Evolutionary conservation across 371 early-diverging fungal species (phyloP).

Genomic region (Rhizopus stolonifer): DNA sequence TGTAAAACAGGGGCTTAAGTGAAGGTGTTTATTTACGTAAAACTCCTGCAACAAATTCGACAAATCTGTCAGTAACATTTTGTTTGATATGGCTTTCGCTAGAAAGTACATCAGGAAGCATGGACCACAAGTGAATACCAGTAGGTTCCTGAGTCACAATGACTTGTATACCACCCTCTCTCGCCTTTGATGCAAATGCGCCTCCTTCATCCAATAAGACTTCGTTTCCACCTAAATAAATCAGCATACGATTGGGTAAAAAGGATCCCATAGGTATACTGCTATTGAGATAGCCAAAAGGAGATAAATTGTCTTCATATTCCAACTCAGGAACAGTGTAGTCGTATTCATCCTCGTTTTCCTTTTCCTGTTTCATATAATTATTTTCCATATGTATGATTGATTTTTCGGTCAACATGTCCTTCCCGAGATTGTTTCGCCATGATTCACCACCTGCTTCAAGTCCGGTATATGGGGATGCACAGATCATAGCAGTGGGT

Average conservation of each 20-base stretch:
- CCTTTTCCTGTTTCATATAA: slow-evolving; percentile 31
- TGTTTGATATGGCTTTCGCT: slow-evolving; percentile 19
- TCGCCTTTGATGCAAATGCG: slow-evolving; percentile 31
- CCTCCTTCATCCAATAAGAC: slow-evolving; percentile 46
- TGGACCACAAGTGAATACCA: slow-evolving; percentile 35
- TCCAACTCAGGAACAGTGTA: slow-evolving; percentile 1
- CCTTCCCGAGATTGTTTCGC: slow-evolving; percentile 32
- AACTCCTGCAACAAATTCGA: slow-evolving; percentile 14
- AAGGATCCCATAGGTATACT: slow-evolving; percentile 16
- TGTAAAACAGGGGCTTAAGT: no score
- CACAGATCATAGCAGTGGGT: slow-evolving; percentile 35
- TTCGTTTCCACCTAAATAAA: slow-evolving; percentile 45
- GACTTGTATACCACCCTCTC: slow-evolving; percentile 30
- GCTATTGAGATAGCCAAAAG: slow-evolving; percentile 15
- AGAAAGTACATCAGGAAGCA: slow-evolving; percentile 27
- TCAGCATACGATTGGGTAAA: slow-evolving; percentile 29
- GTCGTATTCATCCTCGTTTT: slow-evolving; percentile 5
- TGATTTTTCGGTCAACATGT: slow-evolving; percentile 32
- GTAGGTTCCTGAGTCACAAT: slow-evolving; percentile 36
- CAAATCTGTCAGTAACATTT: slow-evolving; percentile 15
- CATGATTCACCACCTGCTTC: slow-evolving; percentile 46
- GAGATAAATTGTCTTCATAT: slow-evolving; percentile 9
- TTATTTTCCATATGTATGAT: slow-evolving; percentile 37
- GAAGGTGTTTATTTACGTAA: no score
- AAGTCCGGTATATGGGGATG: slow-evolving; percentile 45